phyloP scores from a whole-genome alignment of 192 early-diverging fungal genomes.

The Geranomyces michiganensis region DNA sequence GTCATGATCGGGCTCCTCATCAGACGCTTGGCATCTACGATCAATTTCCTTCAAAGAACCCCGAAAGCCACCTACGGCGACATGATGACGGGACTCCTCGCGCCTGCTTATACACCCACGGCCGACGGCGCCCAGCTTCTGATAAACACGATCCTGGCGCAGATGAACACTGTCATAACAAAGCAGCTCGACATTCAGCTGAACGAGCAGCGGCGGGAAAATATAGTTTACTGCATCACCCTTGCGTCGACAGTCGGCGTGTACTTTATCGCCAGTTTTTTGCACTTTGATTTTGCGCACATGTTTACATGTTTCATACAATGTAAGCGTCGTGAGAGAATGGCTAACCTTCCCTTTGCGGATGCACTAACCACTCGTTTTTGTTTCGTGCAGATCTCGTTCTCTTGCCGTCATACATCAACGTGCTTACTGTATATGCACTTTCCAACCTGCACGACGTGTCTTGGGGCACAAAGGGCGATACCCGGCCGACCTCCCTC shows the following conservation, averaged over 20 bases:
- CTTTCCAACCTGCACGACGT: conserved; percentile 89
- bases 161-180: conserved; percentile 2
- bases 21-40: conserved; percentile 28
- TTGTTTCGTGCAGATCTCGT: conserved; percentile 35
- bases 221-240: conserved; percentile 22
- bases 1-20: conserved; percentile 44
- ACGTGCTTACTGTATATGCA: conserved; percentile 86
- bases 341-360: neutral
- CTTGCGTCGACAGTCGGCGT: conserved; percentile 48
- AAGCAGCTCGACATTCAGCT: conserved; percentile 21
- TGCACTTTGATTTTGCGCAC: conserved; percentile 48
- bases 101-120: neutral
- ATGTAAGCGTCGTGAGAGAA: conserved; percentile 36
- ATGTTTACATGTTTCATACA: conserved; percentile 56
- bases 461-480: conserved; percentile 93
- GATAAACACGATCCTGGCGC: conserved; percentile 21
- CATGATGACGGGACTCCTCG: conserved; percentile 12
- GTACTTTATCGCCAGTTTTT: conserved; percentile 41
- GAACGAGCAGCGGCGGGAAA: neutral
- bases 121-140: conserved; percentile 26
- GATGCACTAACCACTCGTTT: conserved; percentile 19
- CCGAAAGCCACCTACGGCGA: neutral
- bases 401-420: conserved; percentile 81
- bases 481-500: conserved; percentile 58
- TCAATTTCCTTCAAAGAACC: neutral